Evolutionary conservation across 768 basidiomycete genomes (phyloP).

Genomic region (Pisolithus microcarpus): DNA sequence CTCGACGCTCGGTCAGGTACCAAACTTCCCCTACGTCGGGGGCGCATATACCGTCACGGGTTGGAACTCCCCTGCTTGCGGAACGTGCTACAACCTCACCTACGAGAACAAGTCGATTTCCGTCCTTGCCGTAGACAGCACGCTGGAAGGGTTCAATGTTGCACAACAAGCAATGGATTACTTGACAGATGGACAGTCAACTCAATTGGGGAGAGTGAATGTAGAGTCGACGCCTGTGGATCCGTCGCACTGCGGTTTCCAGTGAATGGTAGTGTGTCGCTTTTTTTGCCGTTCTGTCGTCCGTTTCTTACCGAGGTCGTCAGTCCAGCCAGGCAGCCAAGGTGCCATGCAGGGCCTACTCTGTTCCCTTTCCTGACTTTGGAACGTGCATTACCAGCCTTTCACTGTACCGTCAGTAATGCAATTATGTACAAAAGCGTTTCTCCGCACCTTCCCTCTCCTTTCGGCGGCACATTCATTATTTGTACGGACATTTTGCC

Average conservation of each 20-base stretch:
- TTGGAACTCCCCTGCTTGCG: conserved; percentile 48
- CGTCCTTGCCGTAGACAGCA: conserved; percentile 47
- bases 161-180: conserved; percentile 30
- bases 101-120: conserved; percentile 34
- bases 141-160: conserved; percentile 28
- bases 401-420: no score
- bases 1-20: conserved; percentile 44
- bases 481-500: no score
- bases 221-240: conserved; percentile 17
- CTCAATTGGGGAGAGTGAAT: conserved; percentile 18
- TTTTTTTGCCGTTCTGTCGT: no score
- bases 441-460: no score
- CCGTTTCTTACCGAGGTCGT: no score
- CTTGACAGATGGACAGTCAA: conserved; percentile 27
- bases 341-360: no score
- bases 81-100: conserved; percentile 44
- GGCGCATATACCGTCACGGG: conserved; percentile 44
- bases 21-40: conserved; percentile 55
- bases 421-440: no score
- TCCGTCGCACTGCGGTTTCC: conserved; percentile 8
- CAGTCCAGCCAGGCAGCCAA: no score
- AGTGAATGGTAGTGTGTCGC: not conserved
- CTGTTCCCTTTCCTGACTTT: no score
- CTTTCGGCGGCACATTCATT: no score
- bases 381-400: no score